Base-by-base conservation (phyloP, 164 flowering plant species). In the Tinospora cordifolia region DNA sequence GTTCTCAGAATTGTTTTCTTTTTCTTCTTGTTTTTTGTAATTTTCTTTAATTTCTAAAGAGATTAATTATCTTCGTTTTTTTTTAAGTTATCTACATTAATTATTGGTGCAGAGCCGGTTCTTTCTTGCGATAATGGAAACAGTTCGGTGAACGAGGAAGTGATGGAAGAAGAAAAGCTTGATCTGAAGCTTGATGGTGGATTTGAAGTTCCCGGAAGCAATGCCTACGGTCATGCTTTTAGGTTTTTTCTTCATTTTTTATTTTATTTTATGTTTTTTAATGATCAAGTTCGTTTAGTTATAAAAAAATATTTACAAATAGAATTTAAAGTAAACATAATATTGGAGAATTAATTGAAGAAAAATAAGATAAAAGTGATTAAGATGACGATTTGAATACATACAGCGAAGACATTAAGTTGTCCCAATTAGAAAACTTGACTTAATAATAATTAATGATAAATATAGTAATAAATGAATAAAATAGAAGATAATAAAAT, bases 191-290 rank as follows among this genome's bases (percentile, higher is more conserved):
- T 76, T 3, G 75, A 79, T 10, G 75, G 75, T 57, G 76, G 78
- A 11, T 80, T 80, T 24, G 71, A 63, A 3, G 73, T 74, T 15
- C 82, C 82, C 0, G 73, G 68, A 0, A 78, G 7, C 77, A 82
- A 82, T 65, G 79, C 84, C 22, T 78, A 79, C 69, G 82, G 82
- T 10, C 71, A 79, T 38, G 71, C 79, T 24, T 82, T 82, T 75
- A 81, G 82, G 83, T 80, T 13, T 51, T 19, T 15, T 49, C 22
- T 60, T 58, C 12, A 47, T 21, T 38, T 39, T 26, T 30, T 19
- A 8, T 59, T 58, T 3, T 60, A 58, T 30, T n/a, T 13, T 40
- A n/a, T n/a, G n/a, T 49, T 70, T 62, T 30, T 19, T 54, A 54
- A 4, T 47, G 12, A 15, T 44, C 0, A 0, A 8, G 17, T 30